Conservation (phyloP, 192 early-diverging fungal genomes). For the Diversispora eburnea region DNA sequence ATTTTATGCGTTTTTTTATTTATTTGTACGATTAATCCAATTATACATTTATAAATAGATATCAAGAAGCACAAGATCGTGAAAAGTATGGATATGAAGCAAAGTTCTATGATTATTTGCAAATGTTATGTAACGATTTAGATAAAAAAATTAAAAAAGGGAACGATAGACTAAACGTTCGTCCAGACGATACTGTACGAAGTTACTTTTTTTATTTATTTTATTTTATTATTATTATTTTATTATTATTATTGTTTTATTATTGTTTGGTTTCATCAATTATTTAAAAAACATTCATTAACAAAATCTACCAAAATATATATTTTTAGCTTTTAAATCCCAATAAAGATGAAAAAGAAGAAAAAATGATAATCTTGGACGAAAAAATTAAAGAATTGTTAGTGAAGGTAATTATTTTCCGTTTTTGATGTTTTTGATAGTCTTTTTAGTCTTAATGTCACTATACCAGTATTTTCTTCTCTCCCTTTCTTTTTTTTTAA, state of each 20-base stretch:
- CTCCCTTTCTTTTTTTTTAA: too few species aligned
- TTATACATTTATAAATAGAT: slow-evolving; percentile 34
- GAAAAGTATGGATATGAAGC: slow-evolving; percentile 70
- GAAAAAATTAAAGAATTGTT: slow-evolving; percentile 71
- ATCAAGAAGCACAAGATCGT: slow-evolving; percentile 63
- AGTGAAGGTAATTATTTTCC: slow-evolving; percentile 37
- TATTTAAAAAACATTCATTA: background rate
- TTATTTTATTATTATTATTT: too few species aligned
- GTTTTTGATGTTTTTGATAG: background rate
- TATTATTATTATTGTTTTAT: too few species aligned
- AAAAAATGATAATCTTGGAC: slow-evolving; percentile 75
- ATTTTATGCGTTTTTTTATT: too few species aligned
- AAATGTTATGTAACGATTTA: slow-evolving; percentile 61
- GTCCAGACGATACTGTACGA: slow-evolving; percentile 59
- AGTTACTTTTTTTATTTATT: background rate
- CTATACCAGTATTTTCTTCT: background rate
- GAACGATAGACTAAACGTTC: slow-evolving; percentile 61
- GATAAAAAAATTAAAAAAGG: slow-evolving; percentile 70
- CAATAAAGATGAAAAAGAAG: slow-evolving; percentile 74
- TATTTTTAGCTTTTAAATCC: slow-evolving; percentile 51
- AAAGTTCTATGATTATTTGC: slow-evolving; percentile 64
- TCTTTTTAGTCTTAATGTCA: background rate
- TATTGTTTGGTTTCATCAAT: background rate
- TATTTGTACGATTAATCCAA: too few species aligned
- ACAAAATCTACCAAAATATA: background rate